These are phyloP conservation scores for Ogataea populi-albae DNA, from an alignment of 805 yeast genomes.

Conservation along the genomic window DNA sequence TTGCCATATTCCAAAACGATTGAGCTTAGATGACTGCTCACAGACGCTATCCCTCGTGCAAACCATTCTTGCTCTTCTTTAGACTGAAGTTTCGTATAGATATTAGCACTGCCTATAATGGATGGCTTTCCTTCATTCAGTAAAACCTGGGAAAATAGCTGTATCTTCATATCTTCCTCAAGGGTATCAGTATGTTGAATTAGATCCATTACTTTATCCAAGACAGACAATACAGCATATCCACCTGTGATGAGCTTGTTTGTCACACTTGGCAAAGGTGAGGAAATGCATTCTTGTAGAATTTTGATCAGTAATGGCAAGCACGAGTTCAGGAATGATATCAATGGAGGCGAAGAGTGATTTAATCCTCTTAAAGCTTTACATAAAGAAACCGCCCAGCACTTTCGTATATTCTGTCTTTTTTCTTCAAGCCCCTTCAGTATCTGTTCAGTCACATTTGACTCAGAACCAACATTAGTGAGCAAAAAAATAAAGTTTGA, in stretches of 20 bases:
- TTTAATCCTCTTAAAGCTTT: conserved; percentile 21
- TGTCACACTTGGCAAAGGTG: conserved; percentile 54
- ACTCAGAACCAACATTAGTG: conserved; percentile 17
- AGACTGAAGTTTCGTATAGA: conserved; percentile 47
- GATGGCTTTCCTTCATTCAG: conserved; percentile 45
- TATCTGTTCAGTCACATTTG: conserved; percentile 29
- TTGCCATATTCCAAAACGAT: conserved; percentile 35
- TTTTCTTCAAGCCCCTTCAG: conserved; percentile 64
- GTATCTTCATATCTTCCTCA: no score
- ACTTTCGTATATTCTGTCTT: conserved; percentile 56
- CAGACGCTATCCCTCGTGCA: conserved; percentile 40
- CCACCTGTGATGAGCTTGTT: conserved; percentile 53
- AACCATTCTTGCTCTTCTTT: conserved; percentile 53
- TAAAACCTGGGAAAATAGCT: conserved; percentile 36
- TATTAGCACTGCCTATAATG: conserved; percentile 44
- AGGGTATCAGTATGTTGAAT: conserved; percentile 30
- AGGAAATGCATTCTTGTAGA: conserved; percentile 42
- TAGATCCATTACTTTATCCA: conserved; percentile 20
- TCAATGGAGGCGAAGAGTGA: conserved; percentile 13
- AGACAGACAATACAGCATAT: conserved; percentile 41
- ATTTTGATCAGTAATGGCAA: conserved; percentile 30
- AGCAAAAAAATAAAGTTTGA: conserved; percentile 38
- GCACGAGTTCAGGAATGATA: conserved; percentile 14
- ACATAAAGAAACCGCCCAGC: conserved; percentile 64
- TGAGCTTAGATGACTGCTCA: conserved; percentile 24